Evolutionary conservation across 176 grass and related monocot genomes (phyloP), one percentile per base, ranked within the genome.

Genomic region (Hsuehochloa calcarea): DNA sequence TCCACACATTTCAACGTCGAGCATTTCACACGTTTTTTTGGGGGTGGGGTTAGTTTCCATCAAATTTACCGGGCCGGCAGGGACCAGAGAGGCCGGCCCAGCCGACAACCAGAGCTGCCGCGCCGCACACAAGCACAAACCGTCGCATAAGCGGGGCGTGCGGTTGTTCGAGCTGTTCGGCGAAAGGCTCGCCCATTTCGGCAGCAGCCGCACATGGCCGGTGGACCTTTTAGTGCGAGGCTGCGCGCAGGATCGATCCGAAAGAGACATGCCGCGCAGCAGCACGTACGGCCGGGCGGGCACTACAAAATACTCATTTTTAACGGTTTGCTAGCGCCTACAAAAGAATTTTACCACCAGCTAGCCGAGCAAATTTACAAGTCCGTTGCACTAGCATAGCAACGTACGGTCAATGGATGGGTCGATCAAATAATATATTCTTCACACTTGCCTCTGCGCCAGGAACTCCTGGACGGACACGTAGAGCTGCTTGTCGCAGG

Each of bases 381-480:
- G 49, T 17, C 16, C 34, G 47, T 54, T 51, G 47, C 71, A 12
- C 47, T 5, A 37, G 15, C 8, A 0, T 4, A 43, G 7, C 74
- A 27, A 16, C 66, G 39, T 61, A 35, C 35, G 74, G 34, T 67
- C 40, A 41, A 29, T 8, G 37, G 50, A 37, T 76, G 35, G 49
- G 11, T 39, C 19, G 72, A 37, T n/a, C 19, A 37, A 67, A 44
- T 5, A 17, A 50, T 29, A 12, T 80, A 16, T 50, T 49, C 44
- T 17, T 52, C 31, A 14, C 14, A 12, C 72, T 41, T 59, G 84
- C 51, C 85, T 85, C n/a, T 87, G 83, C 35, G 70, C 60, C 22
- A 89, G 74, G n/a, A 89, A 44, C 72, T 91, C 91, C 80, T 79
- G 85, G 68, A 97, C 85, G 25, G 92, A 90, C 45, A 91, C 43